Evolutionary conservation across 495 filamentous ascomycete genomes (phyloP), one percentile per base, ranked within the genome.

Genomic region (Annulohypoxylon maeteangense): DNA sequence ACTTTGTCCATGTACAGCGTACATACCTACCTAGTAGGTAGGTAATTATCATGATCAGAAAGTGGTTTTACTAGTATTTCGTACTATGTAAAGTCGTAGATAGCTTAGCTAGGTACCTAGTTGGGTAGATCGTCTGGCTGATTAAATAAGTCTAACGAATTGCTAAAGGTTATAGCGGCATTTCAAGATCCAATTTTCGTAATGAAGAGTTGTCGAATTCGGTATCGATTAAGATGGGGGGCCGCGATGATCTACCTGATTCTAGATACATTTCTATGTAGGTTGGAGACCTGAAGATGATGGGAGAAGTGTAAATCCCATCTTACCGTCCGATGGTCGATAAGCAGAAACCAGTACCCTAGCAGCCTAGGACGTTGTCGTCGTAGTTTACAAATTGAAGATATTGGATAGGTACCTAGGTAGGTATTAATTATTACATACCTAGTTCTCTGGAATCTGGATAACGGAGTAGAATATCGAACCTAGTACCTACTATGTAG

Each of bases 241-340:
- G n/a, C 18, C n/a, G 20, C 1, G 36, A 11, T 48, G 61, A 50
- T 65, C 65, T 60, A 68, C 65, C 62, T 57, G 48, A 55, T 63
- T 67, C 63, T 71, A n/a, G n/a, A n/a, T n/a, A n/a, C n/a, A n/a
- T n/a, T n/a, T n/a, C n/a, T n/a, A n/a, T n/a, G n/a, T 40, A 40
- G 36, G 36, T 40, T 34, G 63, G 22, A 53, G 3, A 18, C 34
- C 2, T 10, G 18, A 54, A 61, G 59, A 57, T 22, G n/a, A 68
- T 64, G 70, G 69, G 61, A 53, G 59, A 72, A 65, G 51, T 68
- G 70, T 27, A 67, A 72, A 65, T 72, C 60, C 65, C 65, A 72
- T 72, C 4, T 32, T 27, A 10, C 22, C 5, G 16, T 32, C 50
- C 4, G 25, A 32, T 18, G 6, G 5, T 32, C 14, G 34, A 38